Evolutionary conservation across 1,284 basidiomycete species (phyloP).

Genomic region (Cutaneotrichosporon daszewskae): DNA sequence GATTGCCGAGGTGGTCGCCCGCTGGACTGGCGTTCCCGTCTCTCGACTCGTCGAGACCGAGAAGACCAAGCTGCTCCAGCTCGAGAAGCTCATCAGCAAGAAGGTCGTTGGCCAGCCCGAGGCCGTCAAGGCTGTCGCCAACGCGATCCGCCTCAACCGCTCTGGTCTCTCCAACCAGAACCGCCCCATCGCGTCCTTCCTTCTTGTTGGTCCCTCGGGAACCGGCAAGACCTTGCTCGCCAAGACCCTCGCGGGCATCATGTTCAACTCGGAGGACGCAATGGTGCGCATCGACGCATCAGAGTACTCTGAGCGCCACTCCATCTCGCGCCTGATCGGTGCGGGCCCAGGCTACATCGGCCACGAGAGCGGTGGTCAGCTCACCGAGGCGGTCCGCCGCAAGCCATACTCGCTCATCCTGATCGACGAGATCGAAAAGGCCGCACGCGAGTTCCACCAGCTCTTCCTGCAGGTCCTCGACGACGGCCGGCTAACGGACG

Average conservation of each 20-base stretch:
- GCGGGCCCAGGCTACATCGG: constrained; percentile 91
- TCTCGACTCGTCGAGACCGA: constrained; percentile 83
- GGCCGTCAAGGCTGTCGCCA: constrained; percentile 70
- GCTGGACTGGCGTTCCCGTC: constrained; percentile 85
- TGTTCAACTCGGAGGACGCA: constrained; percentile 82
- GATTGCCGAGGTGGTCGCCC: constrained; percentile 82
- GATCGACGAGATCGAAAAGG: constrained; percentile 82
- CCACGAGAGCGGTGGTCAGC: constrained; percentile 74
- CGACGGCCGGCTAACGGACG: constrained; percentile 80
- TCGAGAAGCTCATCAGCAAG: constrained; percentile 70
- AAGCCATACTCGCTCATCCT: constrained; percentile 53
- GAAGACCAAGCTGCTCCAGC: constrained; percentile 81
- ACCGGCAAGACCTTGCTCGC: constrained; percentile 73
- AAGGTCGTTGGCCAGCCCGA: constrained; percentile 86
- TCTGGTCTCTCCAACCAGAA: constrained; percentile 82
- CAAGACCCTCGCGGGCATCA: constrained; percentile 76
- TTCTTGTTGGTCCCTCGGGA: constrained; percentile 80
- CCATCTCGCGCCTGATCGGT: constrained; percentile 81
- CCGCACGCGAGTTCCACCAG: constrained; percentile 82
- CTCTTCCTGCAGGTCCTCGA: constrained; percentile 88
- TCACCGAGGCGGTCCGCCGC: constrained; percentile 80
- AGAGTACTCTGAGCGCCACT: constrained; percentile 86
- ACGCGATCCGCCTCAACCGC: constrained; percentile 83
- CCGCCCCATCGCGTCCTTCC: constrained; percentile 82
- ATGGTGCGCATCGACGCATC: constrained; percentile 89